These are phyloP conservation scores for Apiotrichum veenhuisii DNA, from an alignment of 1,284 basidiomycete genomes.

Conservation along the genomic window DNA sequence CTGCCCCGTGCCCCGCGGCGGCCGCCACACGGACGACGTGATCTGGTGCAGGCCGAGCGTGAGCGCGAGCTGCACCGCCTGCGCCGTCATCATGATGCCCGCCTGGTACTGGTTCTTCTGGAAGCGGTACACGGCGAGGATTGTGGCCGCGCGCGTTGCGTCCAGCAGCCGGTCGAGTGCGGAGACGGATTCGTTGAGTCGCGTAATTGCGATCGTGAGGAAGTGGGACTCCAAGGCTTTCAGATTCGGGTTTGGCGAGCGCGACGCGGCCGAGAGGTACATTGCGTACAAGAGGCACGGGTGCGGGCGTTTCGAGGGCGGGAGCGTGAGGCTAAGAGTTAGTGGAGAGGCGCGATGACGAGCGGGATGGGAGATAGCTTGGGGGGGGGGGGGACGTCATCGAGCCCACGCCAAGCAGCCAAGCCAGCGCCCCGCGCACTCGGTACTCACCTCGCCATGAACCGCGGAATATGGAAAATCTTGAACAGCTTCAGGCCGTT, in stretches of 20 bases:
- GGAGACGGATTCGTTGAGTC: slow-evolving; percentile 30
- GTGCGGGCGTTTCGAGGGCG: slow-evolving; percentile 35
- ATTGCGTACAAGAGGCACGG: slow-evolving; percentile 42
- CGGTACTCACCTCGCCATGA: slow-evolving; percentile 33
- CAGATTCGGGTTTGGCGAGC: slow-evolving; percentile 31
- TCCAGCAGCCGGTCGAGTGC: slow-evolving; percentile 35
- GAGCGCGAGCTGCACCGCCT: slow-evolving; percentile 46
- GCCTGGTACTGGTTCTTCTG: slow-evolving; percentile 35
- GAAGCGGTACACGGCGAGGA: slow-evolving; percentile 39
- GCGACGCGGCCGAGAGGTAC: slow-evolving; percentile 35
- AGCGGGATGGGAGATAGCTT: no score
- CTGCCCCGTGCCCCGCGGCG: slow-evolving; percentile 9
- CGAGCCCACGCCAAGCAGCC: no score
- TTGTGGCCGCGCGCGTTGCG: slow-evolving; percentile 33
- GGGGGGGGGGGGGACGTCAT: no score
- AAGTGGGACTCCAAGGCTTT: slow-evolving; percentile 36
- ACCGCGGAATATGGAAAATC: slow-evolving; percentile 38
- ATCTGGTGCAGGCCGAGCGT: slow-evolving; percentile 45
- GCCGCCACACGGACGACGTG: slow-evolving; percentile 26
- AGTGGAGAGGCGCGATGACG: no score
- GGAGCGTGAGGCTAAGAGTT: slow-evolving; percentile 25
- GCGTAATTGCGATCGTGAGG: slow-evolving; percentile 27
- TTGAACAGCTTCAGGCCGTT: slow-evolving; percentile 28
- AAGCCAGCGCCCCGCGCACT: background rate
- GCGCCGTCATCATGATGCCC: slow-evolving; percentile 37